Base-by-base conservation (phyloP, 2,329 filamentous ascomycete genomes). In the Helotiales sp. region DNA sequence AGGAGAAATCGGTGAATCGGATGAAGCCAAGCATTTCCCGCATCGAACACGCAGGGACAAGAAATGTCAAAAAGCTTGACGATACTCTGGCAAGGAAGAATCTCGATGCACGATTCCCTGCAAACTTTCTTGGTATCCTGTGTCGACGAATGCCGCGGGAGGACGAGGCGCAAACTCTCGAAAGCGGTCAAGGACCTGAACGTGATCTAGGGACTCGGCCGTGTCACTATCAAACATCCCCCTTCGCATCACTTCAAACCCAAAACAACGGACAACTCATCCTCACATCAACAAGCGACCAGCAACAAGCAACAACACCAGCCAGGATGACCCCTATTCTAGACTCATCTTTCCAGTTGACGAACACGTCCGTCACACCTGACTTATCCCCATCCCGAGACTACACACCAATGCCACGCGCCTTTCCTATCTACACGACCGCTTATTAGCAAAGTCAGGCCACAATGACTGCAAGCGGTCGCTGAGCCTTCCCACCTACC, bases 371-470 rank as follows among this genome's bases (percentile, higher is more conserved):
- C n/a, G 34, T 36, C 24, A 50, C 10, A 27, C 5, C 36, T 27
- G 33, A 30, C 6, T 47, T 36, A 36, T 29, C 17, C 29, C 19
- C 38, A 36, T 36, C 46, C 17, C 19, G 48, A 44, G n/a, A 2
- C 2, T 2, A 31, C 17, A 3, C 40, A 9, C 46, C 25, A 29
- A 48, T 33, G n/a, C n/a, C n/a, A 6, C 40, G 13, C 5, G 33
- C 24, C 38, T 29, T 51, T 36, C 29, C 31, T 49, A 46, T 30
- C 52, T 22, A 49, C 29, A 38, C 38, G 44, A 36, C 34, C 53
- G 33, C 53, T 57, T 47, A 36, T 60, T 47, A 38, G n/a, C 36
- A 55, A 55, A 57, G 54, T 65, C 63, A 65, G 50, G 49, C 61
- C 61, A 65, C 38, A 62, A 52, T 63, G 59, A 58, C 55, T 33